Base-by-base conservation (phyloP, 106 monocot species). In the Dendrobium catenatum region DNA sequence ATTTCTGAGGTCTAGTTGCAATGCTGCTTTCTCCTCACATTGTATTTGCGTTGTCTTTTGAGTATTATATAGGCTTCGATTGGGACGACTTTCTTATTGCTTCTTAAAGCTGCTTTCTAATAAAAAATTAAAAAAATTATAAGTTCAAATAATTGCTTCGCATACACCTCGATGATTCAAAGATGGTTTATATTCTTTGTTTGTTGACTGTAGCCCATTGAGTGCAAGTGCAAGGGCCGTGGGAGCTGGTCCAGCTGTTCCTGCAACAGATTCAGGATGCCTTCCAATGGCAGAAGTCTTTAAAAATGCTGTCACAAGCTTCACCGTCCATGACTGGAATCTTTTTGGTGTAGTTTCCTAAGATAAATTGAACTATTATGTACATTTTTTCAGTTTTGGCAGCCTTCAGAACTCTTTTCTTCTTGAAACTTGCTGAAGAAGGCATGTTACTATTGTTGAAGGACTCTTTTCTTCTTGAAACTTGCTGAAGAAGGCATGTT, bases 301-400 rank as follows among this genome's bases (percentile, higher is more conserved):
- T 82, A 89, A 88, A 54, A 72, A 85, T 54, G 91, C 89, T 22
- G 85, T 91, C 68, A 81, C 91, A 24, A 91, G 84, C 75, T 93
- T 93, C 78, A 90, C 93, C 27, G 80, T 93, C 74, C 88, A 93
- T 76, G 85, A 91, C 75, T 96, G 93, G 96, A 87, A 74, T 81
- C 88, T 93, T 73, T 96, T 91, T 82, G 78, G 85, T 61, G 61
- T 81, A 4, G 79, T 61, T 31, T n/a, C 75, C 46, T 80, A 73
- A 85, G 29, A 72, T 68, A 77, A 75, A 37, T 1, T 27, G 58
- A 51, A 10, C 15, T 48, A 13, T 51, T 22, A 61, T 1, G 61
- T 61, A 7, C 22, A 22, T n/a, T 0, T 6, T 8, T 22, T 58
- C 15, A 58, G 58, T 19, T 58, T 58, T 58, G 2, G 20, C 18